Conservation (phyloP, 305 asterid species). For the Fraxinus paxiana region DNA sequence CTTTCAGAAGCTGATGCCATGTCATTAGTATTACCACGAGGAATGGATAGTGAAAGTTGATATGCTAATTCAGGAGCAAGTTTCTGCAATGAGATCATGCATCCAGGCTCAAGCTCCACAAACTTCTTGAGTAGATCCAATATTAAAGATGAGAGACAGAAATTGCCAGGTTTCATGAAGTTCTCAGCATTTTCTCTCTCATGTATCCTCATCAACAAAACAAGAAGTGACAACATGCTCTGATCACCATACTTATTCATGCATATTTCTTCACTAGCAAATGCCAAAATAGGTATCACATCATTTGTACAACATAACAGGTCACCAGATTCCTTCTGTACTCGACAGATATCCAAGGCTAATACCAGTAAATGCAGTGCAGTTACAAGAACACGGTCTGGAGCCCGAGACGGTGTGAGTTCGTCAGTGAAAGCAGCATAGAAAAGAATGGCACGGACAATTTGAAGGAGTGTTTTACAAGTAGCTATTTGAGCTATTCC, state of each 20-base stretch:
- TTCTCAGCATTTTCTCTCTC: conserved; percentile 55
- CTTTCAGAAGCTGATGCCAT: conserved; percentile 47
- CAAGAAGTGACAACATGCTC: conserved; percentile 90
- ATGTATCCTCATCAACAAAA: conserved; percentile 70
- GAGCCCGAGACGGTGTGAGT: conserved; percentile 61
- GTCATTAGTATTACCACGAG: conserved; percentile 34
- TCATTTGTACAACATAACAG: conserved; percentile 44
- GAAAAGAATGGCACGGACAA: conserved; percentile 70
- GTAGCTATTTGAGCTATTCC: conserved; percentile 85
- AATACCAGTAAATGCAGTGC: conserved; percentile 85
- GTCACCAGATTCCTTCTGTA: conserved; percentile 58
- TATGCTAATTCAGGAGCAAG: conserved; percentile 73
- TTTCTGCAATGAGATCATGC: conserved; percentile 66
- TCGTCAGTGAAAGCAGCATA: conserved; percentile 70
- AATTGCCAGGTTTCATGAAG: conserved; percentile 55
- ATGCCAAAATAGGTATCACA: conserved; percentile 65
- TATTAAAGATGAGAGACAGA: conserved; percentile 52
- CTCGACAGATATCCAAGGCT: conserved; percentile 65
- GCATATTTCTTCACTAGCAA: conserved; percentile 65
- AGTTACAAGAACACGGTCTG: conserved; percentile 69
- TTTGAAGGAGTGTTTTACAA: conserved; percentile 68
- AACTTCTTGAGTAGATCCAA: conserved; percentile 58
- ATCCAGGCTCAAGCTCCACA: conserved; percentile 72
- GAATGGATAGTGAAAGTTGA: conserved; percentile 46
- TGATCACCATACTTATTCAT: conserved; percentile 59